Evolutionary conservation across 2,329 filamentous ascomycete genomes (phyloP), one percentile per base, ranked within the genome.

Genomic region (Aspergillus sp.): DNA sequence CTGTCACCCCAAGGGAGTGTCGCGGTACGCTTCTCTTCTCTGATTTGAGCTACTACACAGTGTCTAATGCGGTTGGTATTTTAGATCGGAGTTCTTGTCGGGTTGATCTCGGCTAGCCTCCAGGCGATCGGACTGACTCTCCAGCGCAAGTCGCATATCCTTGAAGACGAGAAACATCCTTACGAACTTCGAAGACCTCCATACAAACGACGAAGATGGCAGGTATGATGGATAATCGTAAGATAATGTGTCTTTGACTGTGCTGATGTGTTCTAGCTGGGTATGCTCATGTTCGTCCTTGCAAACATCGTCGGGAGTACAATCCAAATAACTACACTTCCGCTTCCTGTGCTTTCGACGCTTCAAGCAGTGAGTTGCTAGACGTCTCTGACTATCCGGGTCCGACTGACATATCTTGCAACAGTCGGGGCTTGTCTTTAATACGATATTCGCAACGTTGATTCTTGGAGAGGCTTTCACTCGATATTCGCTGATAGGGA

Each of bases 241-340:
- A 15, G 3, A 6, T 41, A 47, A 7, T 43, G 28, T 22, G 31
- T 1, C 7, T 22, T 7, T 15, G 19, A 7, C 25, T 7, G 4
- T 43, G 41, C 69, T 71, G 57, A 73, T 51, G 9, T 48, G 13
- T 31, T 55, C 13, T 56, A 85, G 80, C 70, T 96, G 65, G 95
- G 95, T 61, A 98, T 99, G 93, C 87, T 89, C 74, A 95, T 99
- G 88, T 99, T 99, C 79, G 88, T 99, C 68, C 84, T 96, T 68
- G 92, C 95, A 65, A 99, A 99, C 76, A 85, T 99, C 59, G 84
- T 98, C 59, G 95, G 95, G 62, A 97, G 93, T 80, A 94, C 92
- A 43, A 95, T 99, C 62, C 95, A 99, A 79, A 98, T 99, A 75
- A 97, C 95, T 31, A 97, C 94, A 0, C 84, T 99, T 49, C 95